Conservation (phyloP, 1,284 basidiomycete species). For the Gastroboletus turbinatus region DNA sequence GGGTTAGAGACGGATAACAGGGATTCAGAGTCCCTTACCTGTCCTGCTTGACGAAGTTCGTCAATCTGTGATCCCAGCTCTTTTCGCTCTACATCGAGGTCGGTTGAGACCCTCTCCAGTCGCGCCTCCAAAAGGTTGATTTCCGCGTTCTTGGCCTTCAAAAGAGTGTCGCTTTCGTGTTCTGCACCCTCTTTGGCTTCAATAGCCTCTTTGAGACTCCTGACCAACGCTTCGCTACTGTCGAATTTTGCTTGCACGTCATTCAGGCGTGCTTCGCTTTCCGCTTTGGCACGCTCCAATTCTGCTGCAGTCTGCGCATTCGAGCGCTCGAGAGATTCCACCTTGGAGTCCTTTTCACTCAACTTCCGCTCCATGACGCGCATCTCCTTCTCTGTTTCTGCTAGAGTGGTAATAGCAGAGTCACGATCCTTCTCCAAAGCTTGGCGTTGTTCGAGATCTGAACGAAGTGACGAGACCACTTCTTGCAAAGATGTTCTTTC, state of each 20-base stretch:
- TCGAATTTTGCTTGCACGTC: conserved; percentile 52
- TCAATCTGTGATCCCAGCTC: conserved; percentile 74
- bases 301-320: conserved; percentile 44
- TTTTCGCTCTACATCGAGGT: conserved; percentile 64
- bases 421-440: conserved; percentile 49
- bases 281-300: conserved; percentile 44
- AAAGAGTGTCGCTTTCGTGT: conserved; percentile 48
- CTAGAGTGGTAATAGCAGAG: conserved; percentile 39
- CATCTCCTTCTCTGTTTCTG: conserved; percentile 50
- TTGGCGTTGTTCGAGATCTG: conserved; percentile 33
- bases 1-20: conserved; percentile 5
- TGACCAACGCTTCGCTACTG: conserved; percentile 44
- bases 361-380: conserved; percentile 46
- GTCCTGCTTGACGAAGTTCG: conserved; percentile 80
- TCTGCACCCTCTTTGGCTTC: conserved; percentile 53
- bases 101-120: conserved; percentile 46
- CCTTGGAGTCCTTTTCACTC: conserved; percentile 51
- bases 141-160: conserved; percentile 56
- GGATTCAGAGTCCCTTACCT: conserved; percentile 46
- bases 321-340: conserved; percentile 50
- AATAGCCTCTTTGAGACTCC: conserved; percentile 51
- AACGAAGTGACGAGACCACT: conserved; percentile 36
- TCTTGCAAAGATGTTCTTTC: conserved; percentile 46
- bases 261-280: conserved; percentile 46
- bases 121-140: conserved; percentile 52